Evolutionary conservation across 73 alveolate genomes (phyloP).

Genomic region (Paramecium octaurelia): DNA sequence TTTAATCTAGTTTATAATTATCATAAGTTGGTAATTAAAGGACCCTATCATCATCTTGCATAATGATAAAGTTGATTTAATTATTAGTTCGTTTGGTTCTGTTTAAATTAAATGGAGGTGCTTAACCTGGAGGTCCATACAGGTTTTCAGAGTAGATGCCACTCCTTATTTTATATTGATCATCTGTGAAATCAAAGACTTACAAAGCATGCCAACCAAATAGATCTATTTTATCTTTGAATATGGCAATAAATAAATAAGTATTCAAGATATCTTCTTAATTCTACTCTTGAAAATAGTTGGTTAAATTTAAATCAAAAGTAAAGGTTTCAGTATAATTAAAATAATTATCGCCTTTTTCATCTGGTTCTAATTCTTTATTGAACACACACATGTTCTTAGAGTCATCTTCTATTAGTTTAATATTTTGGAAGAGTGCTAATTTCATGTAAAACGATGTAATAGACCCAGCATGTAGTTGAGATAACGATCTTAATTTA

Average conservation of each 20-base stretch:
- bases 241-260: background rate
- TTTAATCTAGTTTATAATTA: constrained; percentile 33
- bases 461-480: background rate
- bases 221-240: background rate
- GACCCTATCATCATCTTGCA: constrained; percentile 20
- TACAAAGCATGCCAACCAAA: constrained; percentile 37
- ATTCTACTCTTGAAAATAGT: background rate
- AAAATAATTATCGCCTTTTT: constrained; percentile 42
- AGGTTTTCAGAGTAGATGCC: constrained; percentile 31
- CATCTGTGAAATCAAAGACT: background rate
- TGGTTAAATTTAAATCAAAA: background rate
- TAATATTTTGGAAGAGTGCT: background rate
- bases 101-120: constrained; percentile 41
- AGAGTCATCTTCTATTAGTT: constrained; percentile 10
- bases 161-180: background rate
- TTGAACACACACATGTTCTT: background rate
- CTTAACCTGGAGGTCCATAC: constrained; percentile 14
- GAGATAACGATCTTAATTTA: background rate
- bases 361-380: constrained; percentile 17
- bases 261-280: background rate
- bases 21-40: background rate
- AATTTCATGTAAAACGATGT: background rate
- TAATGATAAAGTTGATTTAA: background rate
- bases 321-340: background rate
- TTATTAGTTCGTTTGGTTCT: background rate